Base-by-base conservation (phyloP, 768 basidiomycete genomes). In the Cubamyces lactineus region DNA sequence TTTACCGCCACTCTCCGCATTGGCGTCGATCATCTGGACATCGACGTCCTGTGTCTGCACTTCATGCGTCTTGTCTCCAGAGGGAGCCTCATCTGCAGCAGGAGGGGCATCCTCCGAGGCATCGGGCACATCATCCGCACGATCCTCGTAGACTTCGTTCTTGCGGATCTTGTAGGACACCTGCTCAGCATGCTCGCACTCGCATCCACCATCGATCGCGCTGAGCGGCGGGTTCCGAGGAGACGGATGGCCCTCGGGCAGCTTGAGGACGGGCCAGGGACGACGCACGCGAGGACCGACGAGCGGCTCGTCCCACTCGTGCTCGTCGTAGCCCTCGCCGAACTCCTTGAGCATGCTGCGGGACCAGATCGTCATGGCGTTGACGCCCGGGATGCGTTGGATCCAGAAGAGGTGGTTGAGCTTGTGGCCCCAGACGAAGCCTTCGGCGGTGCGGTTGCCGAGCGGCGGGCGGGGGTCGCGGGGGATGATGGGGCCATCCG, bases 291-390 rank as follows among this genome's bases (percentile, higher is more conserved):
- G 65, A 11, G 69, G 69, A 24, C 26, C 38, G 43, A 59, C 58
- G 42, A 67, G 59, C 12, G 59, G 60, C 53, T 61, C 62, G 39
- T 56, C 42, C 55, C 61, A 66, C 39, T 56, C 52, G 49, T 39
- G 12, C 50, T 67, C 64, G 38, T 61, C 61, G 46, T 67, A 70
- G 63, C 70, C 69, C 55, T 75, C 73, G 40, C 71, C 71, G 43
- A 64, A 66, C 60, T 73, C 73, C 28, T 66, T 47, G 50, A 76
- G 67, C 72, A 75, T 75, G 61, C 72, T 74, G 46, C 72, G 69
- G 24, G 74, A 72, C 70, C 72, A 76, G 52, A 70, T 64, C 40
- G 73, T 71, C 21, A 74, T 46, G n/a, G 69, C 62, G 53, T 72
- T 67, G n/a, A 62, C 57, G 26, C 41, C 47, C 0, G 60, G 65